Base-by-base conservation (phyloP, 106 monocot species). In the Amphibolis antarctica region DNA sequence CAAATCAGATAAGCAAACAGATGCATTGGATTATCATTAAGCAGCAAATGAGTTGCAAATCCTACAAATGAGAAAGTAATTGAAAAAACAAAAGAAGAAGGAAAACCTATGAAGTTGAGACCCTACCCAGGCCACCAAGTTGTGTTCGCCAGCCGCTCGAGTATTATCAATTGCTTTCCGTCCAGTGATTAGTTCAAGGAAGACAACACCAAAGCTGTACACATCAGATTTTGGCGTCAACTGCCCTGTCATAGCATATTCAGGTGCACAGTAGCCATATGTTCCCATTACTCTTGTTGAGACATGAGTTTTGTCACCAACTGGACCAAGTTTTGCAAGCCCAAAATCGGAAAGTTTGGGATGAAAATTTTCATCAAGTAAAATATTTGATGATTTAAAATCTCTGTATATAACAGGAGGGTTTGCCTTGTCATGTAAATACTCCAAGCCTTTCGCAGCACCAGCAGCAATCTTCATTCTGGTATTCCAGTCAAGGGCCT, bases 231-330 rank as follows among this genome's bases (percentile, higher is more conserved):
- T 86, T 48, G 76, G 73, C 1, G 85, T 86, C 30, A 86, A 61
- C 66, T 86, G 82, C n/a, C 85, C 85, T 17, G 85, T 86, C 85
- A 85, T 81, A 36, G 85, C 85, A 63, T 85, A 85, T 42, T 85
- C 85, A 59, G 85, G 85, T 12, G 85, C 85, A 69, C 85, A 85
- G 31, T 85, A 85, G 10, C 85, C 85, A 66, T 81, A 81, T n/a
- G 85, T 85, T 63, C 85, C 85, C 85, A 85, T 85, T 26, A 85
- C 81, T 21, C 85, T 62, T 20, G 85, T 85, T 25, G 85, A 85
- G 55, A 85, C 85, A 48, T 85, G 85, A 46, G 85, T 81, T 55
- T 85, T 81, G 59, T 85, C 85, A 58, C 85, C 85, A 48, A 86
- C 85, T 25, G 85, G 85, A 61, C 85, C 85, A 60, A 86, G 70